Base-by-base conservation (phyloP, 768 basidiomycete species). In the Panus rudis region DNA sequence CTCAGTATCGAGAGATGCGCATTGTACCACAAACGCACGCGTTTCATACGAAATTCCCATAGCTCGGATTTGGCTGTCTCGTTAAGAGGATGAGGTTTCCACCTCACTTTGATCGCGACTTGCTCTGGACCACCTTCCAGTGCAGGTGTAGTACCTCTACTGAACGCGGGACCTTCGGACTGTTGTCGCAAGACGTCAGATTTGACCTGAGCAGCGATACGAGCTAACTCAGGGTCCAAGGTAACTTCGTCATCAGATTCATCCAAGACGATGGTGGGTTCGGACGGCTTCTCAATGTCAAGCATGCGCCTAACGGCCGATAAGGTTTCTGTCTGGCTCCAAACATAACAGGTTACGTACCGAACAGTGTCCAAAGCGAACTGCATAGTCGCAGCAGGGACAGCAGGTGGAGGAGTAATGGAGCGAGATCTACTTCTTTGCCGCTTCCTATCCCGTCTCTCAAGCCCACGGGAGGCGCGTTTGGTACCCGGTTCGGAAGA, bases 321-420 rank as follows among this genome's bases (percentile, higher is more conserved):
- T 14, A 35, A 17, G 21, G 19, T 26, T 38, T 27, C 20, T 35
- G 27, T 10, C 32, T 20, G 48, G 67, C 42, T 53, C 25, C 7
- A 20, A 3, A 2, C 21, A 11, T 12, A 12, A 19, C 4, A 40
- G 13, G 41, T 24, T 26, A 38, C 59, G 30, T 22, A 87, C 87
- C 78, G 71, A 38, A 87, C 74, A 14, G 84, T 60, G 26, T 73
- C 65, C 30, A 71, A 73, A 12, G 83, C 79, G 42, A 69, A 69
- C 51, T 75, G 69, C 1, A 81, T 64, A 43, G 78, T 72, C 23
- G 75, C 65, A 8, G 61, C 55, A 2, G 81, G 64, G 12, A 88
- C 59, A 26, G 66, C 68, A 0, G 86, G 87, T 4, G 86, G 86
- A 2, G 87, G 86, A 0, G 86, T 90, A 28, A 89, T 73, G 3